Conservation (phyloP, 257 asterid genomes). For the Oldenlandia corymbosa region DNA sequence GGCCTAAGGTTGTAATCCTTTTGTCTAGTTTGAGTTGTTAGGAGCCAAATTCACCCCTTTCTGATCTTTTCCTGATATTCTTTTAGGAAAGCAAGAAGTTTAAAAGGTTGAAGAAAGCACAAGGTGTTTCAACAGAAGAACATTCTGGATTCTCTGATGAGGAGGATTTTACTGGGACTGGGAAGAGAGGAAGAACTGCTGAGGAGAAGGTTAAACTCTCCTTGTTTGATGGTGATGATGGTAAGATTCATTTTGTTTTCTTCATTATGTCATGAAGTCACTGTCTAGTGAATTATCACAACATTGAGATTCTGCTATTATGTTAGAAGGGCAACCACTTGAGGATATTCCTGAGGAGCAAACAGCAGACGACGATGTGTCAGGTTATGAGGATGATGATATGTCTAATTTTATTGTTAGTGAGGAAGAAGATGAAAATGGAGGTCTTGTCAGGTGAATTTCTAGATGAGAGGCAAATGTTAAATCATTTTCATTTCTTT, state of each 20-base stretch:
- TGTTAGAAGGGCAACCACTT: conserved; percentile 58
- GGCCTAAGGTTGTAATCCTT: conserved; percentile 54
- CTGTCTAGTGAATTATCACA: not conserved
- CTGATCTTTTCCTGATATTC: conserved; percentile 7
- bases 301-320: conserved; percentile 12
- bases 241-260: conserved; percentile 28
- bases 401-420: conserved; percentile 96
- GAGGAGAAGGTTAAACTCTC: conserved; percentile 76
- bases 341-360: conserved; percentile 93
- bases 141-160: conserved; percentile 74
- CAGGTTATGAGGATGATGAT: conserved; percentile 77
- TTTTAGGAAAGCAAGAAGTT: conserved; percentile 70
- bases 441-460: conserved; percentile 67
- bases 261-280: not conserved
- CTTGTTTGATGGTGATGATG: conserved; percentile 86
- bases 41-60: not conserved
- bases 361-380: conserved; percentile 65
- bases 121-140: conserved; percentile 66
- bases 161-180: conserved; percentile 66
- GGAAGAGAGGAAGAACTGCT: conserved; percentile 61
- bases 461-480: not conserved
- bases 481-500: not conserved
- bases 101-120: conserved; percentile 83
- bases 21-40: conserved; percentile 9
- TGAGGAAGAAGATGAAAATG: conserved; percentile 85